Percentiles rank a stretch among this genome's conserved stretches.
Evolutionary conservation across 164 flowering plant genomes (phyloP).

Genomic region (Stephania cephalantha): DNA sequence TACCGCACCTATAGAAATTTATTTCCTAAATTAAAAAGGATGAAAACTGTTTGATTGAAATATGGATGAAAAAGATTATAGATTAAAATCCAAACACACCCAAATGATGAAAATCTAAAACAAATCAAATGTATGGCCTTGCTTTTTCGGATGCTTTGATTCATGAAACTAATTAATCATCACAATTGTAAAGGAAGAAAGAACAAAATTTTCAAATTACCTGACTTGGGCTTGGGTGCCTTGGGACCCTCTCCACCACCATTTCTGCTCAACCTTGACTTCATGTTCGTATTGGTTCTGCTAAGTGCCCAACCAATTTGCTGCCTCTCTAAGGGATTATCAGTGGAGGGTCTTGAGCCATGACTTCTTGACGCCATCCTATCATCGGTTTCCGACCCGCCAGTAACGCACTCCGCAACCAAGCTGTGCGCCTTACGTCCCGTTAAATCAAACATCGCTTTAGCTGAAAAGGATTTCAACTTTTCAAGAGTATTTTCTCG

Average conservation of each 20-base stretch:
- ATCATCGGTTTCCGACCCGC: constrained; percentile 19
- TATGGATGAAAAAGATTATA: not conserved
- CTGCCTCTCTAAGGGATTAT: constrained; percentile 15
- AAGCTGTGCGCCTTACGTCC: constrained; percentile 26
- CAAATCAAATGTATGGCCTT: too few relatives aligned
- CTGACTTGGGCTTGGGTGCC: constrained; percentile 20
- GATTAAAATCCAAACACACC: too few relatives aligned
- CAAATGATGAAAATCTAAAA: too few relatives aligned
- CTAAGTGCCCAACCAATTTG: constrained; percentile 17
- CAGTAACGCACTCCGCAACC: constrained; percentile 21
- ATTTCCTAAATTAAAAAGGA: too few relatives aligned
- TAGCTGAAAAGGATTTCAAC: constrained; percentile 23
- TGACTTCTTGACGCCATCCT: constrained; percentile 19
- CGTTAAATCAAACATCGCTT: constrained; percentile 31
- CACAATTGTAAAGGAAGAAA: not conserved
- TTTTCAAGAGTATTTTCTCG: constrained; percentile 26
- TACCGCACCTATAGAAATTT: too few relatives aligned
- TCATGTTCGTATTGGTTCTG: constrained; percentile 16
- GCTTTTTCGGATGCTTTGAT: too few relatives aligned
- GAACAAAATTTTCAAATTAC: constrained; percentile 18
- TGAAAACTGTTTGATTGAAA: not conserved
- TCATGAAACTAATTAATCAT: not conserved
- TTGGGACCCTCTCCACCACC: constrained; percentile 7
- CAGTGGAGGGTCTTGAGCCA: constrained; percentile 6
- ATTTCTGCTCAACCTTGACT: constrained; percentile 23